Evolutionary conservation across 2,329 filamentous ascomycete genomes (phyloP), one percentile per base, ranked within the genome.

Genomic region (Myotisia sp.): DNA sequence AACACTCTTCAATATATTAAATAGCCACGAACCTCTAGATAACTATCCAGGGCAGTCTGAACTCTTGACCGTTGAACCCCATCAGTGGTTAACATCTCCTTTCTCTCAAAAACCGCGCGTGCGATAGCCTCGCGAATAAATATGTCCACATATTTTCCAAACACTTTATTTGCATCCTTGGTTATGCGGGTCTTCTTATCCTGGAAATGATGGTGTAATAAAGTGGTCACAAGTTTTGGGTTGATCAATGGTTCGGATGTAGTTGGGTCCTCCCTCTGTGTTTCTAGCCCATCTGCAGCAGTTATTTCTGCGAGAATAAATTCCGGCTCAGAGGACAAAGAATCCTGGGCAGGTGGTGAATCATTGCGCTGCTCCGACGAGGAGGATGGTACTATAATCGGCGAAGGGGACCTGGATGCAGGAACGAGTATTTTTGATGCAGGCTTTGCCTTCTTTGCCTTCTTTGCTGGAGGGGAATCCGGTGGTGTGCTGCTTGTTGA

Each of bases 91-190:
- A 48, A 53, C 21, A 55, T 54, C 55, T 65, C 58, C 26, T 54
- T 64, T 51, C 78, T 76, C 63, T 83, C 79, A 38, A 75, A 74
- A 6, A 76, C 72, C 24, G 82, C 76, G 50, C 87, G 62, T 10
- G 84, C 83, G 52, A 95, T 75, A 1, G 84, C 83, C 61, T 95
- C 87, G 41, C 80, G 70, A 34, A 93, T 79, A 59, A 94, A 95
- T 0, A 87, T 73, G 56, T 94, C 84, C 56, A 94, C 70, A 53
- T 95, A 95, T 59, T 79, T 84, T 9, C 75, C 79, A 38, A 86
- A 70, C 1, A 85, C 71, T 5, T 63, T 68, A 52, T 86, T 82
- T 3, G 84, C 84, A 49, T 85, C 80, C 47, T 73, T 76, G 5
- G 76, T 76, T 43, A 93, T 75, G 44, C 78, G 68, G 16, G 79